Evolutionary conservation across 2,329 filamentous ascomycete genomes (phyloP).

Genomic region (Aspergillus calidoustus): DNA sequence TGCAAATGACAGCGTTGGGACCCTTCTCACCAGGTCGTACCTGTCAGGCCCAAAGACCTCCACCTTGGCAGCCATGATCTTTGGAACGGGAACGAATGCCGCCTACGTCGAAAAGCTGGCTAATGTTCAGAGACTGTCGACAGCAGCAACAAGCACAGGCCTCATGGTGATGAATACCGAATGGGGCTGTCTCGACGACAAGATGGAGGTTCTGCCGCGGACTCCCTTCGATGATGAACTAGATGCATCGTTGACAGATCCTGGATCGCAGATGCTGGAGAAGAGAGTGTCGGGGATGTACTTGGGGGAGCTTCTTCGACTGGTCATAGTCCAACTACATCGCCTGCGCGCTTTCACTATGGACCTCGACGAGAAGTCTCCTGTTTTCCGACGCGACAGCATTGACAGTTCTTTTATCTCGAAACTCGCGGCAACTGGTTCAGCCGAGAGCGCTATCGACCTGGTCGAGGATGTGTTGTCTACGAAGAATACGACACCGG

Average conservation of each 20-base stretch:
- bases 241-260: slow-evolving; percentile 19
- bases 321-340: slow-evolving; percentile 18
- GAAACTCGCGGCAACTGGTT: slow-evolving; percentile 3
- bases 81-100: slow-evolving; percentile 30
- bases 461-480: slow-evolving; percentile 10
- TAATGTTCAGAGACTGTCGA: slow-evolving; percentile 14
- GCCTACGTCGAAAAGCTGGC: slow-evolving; percentile 26
- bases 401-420: slow-evolving; percentile 25
- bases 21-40: slow-evolving; percentile 26
- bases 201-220: slow-evolving; percentile 24
- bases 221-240: slow-evolving; percentile 26
- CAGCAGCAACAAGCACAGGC: not conserved
- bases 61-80: slow-evolving; percentile 25
- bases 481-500: slow-evolving; percentile 12
- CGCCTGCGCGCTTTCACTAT: slow-evolving; percentile 8
- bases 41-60: slow-evolving; percentile 15
- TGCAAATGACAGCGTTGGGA: slow-evolving; percentile 28
- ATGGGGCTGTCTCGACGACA: slow-evolving; percentile 30
- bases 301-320: slow-evolving; percentile 27
- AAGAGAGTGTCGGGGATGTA: slow-evolving; percentile 29
- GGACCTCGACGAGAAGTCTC: slow-evolving; percentile 7
- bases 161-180: slow-evolving; percentile 30
- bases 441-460: not conserved
- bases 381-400: slow-evolving; percentile 16
- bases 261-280: slow-evolving; percentile 27